These are phyloP conservation scores for Cyberlindnera mycetangii DNA, from an alignment of 805 yeast genomes.

Conservation along the genomic window DNA sequence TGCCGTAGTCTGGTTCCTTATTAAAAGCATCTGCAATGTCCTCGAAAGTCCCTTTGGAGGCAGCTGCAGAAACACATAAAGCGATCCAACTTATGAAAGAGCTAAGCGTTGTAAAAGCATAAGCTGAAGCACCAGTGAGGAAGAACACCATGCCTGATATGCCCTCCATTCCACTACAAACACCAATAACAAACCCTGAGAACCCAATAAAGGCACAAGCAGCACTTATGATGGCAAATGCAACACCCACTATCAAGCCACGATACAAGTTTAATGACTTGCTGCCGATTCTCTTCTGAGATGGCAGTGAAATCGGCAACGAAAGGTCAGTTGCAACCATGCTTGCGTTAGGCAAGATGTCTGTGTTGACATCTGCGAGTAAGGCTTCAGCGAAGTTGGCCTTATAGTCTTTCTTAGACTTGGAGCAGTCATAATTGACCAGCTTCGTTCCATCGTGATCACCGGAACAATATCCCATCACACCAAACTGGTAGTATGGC, in stretches of 20 bases:
- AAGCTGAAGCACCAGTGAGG: neutral
- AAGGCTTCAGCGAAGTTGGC: too few relatives aligned
- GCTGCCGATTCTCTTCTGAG: neutral
- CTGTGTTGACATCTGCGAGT: too few relatives aligned
- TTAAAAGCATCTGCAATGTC: conserved; percentile 3
- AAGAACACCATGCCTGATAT: neutral
- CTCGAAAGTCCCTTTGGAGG: neutral
- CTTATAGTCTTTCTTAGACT: neutral
- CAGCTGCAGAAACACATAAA: neutral
- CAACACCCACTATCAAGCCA: neutral
- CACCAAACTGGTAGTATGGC: conserved; percentile 1
- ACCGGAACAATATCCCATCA: conserved; percentile 7
- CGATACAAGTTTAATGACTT: neutral
- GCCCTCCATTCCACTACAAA: too few relatives aligned
- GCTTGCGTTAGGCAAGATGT: neutral
- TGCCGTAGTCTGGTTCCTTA: conserved; percentile 4
- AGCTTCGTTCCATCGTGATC: neutral
- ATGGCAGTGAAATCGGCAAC: neutral
- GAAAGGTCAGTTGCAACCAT: neutral
- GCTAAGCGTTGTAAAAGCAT: conserved; percentile 1
- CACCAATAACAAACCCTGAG: neutral
- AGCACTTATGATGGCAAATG: neutral
- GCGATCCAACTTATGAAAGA: conserved; percentile 1
- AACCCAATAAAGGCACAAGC: neutral
- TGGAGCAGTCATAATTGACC: neutral